Percentiles rank a stretch among this genome's conserved stretches.
Conservation (phyloP, 192 early-diverging fungal species). For the Entrophospora sp. region DNA sequence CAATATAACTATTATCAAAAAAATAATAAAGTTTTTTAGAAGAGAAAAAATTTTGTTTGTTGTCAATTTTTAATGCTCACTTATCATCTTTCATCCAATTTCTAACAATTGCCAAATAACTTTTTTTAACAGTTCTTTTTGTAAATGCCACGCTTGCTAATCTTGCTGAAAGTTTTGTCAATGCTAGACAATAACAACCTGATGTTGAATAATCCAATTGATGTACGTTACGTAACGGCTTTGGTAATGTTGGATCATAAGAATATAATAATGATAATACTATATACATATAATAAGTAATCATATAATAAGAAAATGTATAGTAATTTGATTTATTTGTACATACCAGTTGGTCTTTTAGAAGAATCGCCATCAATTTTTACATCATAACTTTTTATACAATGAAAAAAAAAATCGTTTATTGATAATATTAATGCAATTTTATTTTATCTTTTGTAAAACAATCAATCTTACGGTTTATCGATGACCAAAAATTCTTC, state of each 20-base stretch:
- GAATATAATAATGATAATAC: conserved; percentile 11
- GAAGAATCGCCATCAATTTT: not conserved
- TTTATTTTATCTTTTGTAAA: not conserved
- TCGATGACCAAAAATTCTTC: conserved; percentile 25
- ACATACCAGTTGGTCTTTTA: not conserved
- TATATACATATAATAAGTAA: not conserved
- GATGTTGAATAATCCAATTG: conserved; percentile 33
- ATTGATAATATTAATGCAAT: conserved; percentile 4
- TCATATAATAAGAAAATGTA: not conserved
- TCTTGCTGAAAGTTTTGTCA: conserved; percentile 22
- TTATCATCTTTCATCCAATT: conserved; percentile 23
- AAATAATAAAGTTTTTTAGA: not conserved
- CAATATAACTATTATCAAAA: conserved; percentile 15
- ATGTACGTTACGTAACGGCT: conserved; percentile 24
- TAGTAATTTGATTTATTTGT: not conserved
- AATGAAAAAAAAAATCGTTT: not conserved
- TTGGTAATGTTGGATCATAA: conserved; percentile 17
- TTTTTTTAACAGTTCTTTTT: conserved; percentile 24
- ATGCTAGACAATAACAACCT: conserved; percentile 24
- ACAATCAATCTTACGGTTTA: conserved; percentile 27
- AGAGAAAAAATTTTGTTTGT: not conserved
- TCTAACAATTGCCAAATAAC: conserved; percentile 27
- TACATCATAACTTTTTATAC: not conserved
- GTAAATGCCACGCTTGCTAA: conserved; percentile 19
- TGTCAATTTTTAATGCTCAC: not conserved